phyloP scores from a whole-genome alignment of 805 yeast species.

The Spathaspora sp. region DNA sequence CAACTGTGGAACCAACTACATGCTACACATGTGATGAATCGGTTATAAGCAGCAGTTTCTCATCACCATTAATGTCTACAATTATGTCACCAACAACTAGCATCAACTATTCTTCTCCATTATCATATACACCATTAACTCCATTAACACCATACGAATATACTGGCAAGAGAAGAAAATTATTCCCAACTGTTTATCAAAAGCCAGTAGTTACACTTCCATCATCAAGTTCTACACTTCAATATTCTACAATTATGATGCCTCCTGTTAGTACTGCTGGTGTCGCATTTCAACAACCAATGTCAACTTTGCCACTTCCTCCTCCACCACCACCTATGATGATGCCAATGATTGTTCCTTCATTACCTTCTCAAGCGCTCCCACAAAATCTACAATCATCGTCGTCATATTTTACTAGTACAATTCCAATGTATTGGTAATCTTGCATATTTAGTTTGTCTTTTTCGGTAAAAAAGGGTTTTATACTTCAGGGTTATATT shows the following conservation, averaged over 20 bases:
- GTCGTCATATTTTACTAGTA: background rate
- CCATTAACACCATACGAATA: slow-evolving; percentile 17
- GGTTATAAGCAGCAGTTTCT: slow-evolving; percentile 1
- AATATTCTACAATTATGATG: background rate
- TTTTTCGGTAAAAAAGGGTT: background rate
- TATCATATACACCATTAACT: slow-evolving; percentile 17
- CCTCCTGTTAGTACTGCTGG: background rate
- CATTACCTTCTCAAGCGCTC: background rate
- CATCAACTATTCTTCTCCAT: slow-evolving; percentile 5
- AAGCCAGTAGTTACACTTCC: background rate
- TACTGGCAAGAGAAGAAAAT: slow-evolving; percentile 3
- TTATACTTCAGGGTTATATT: background rate
- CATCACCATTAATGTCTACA: slow-evolving; percentile 1
- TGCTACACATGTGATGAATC: background rate
- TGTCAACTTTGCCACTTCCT: too few species aligned
- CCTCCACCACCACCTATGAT: background rate
- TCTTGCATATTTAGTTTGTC: background rate
- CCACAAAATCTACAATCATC: background rate
- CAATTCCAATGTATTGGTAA: background rate
- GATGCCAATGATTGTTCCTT: background rate
- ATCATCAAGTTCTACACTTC: background rate
- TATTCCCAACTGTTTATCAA: background rate
- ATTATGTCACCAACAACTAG: slow-evolving; percentile 6
- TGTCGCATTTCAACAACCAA: background rate
- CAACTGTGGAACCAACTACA: background rate